Evolutionary conservation across 805 yeast genomes (phyloP), one percentile per base, ranked within the genome.

Genomic region (Ogataea saltuana): DNA sequence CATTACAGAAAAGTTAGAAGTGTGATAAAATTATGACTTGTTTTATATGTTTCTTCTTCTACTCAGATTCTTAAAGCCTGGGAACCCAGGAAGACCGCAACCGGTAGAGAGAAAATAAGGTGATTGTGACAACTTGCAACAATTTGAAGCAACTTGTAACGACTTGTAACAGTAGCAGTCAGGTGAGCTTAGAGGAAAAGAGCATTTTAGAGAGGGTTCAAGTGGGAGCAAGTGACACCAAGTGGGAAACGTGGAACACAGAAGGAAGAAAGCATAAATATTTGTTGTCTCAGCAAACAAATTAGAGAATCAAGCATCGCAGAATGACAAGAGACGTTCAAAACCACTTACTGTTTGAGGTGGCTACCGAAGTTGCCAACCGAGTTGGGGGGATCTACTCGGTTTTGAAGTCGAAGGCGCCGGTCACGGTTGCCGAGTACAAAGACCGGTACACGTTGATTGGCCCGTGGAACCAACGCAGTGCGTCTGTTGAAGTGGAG

Each of bases 331-430:
- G 98, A 68, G 96, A 88, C 71, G 82, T 91, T 49, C 80, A 84
- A 57, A 83, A 87, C 64, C 97, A 88, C 62, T 72, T 90, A 42
- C 75, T 93, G 38, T 89, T 91, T 60, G 99, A 91, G 70, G 85
- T 88, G 33, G 96, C 98, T 49, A 91, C 99, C 2, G 99, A 91
- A 64, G 97, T 91, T 39, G 98, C 98, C 58, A 90, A 93, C 71
- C 76, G 95, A 58, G 98, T 91, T 17, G 99, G 99, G 39, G 99
- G 99, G 27, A 91, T 91, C 64, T 91, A 91, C 70, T 90, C 98
- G 6, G 99, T 91, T 40, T 76, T 91, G 60, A 93, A 93, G 65
- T 88, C 97, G 9, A 91, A 91, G 67, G 97, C 97, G 6, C 97
- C 97, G 7, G 89, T 90, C 47, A 91, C 99, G 7, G 91, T 86